Evolutionary conservation across 2,329 filamentous ascomycete genomes (phyloP), one percentile per base, ranked within the genome.

Genomic region (Curvularia sp.): DNA sequence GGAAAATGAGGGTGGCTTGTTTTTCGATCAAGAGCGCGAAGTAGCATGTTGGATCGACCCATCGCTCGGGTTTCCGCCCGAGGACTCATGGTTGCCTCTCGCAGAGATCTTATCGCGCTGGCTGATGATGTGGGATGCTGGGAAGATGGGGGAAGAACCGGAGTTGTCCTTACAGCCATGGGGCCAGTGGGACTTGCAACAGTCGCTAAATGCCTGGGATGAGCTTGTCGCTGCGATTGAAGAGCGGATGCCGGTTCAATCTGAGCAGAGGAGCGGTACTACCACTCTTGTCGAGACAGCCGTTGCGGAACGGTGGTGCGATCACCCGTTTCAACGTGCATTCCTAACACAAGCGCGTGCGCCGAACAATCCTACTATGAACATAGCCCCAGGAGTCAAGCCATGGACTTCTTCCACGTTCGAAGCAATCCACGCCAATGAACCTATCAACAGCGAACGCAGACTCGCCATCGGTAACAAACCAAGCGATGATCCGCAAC

Each of bases 1-100:
- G 21, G 30, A 47, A 19, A 53, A 53, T 25, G 42, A 53, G 21
- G 50, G 50, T 15, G 50, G 50, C 13, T 46, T 53, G 21, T 53
- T 47, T 39, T 53, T 53, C 13, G 30, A 53, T 38, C 50, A 53
- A 53, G 32, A 53, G 50, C 50, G 50, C 30, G 41, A 53, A 47
- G 41, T 53, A 28, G 50, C 41, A 53, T 53, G 41, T 38, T 53
- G 41, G 41, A 53, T 53, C 21, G 41, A 53, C n/a, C 50, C 41
- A 38, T 46, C 28, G 21, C 41, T 53, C 4, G 41, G 50, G 12
- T 53, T 46, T 38, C 50, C 41, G 12, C 41, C 50, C n/a, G 30
- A 46, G 30, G 50, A 47, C 41, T 53, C 41, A 46, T 53, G 41
- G 39, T 13, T 53, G 25, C 50, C 50, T 36, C 41, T 53, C 7